Conservation (phyloP, 2,329 filamentous ascomycete genomes). For the Cladosporium austrohemisphaericum region DNA sequence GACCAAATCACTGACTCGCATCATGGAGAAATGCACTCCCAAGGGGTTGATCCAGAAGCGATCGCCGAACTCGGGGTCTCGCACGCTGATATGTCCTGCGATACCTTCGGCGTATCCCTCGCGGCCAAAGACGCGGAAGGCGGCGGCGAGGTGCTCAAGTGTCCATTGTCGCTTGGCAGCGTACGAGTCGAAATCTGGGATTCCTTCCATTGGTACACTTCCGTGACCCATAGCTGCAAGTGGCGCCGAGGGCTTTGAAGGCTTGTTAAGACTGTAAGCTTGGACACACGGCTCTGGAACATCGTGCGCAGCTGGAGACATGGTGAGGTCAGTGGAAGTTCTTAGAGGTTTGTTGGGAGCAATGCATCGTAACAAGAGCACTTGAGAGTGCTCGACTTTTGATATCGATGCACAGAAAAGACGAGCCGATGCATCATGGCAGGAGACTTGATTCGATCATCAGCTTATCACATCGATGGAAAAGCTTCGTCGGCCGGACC, state of each 20-base stretch:
- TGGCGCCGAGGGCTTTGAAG: not conserved
- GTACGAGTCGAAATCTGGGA: conserved; percentile 50
- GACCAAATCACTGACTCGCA: conserved; percentile 59
- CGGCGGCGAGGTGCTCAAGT: conserved; percentile 57
- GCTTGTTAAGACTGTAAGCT: not conserved
- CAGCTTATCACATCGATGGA: no score
- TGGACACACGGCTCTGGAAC: not conserved
- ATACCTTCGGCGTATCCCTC: conserved; percentile 62
- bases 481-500: no score
- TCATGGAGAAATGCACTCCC: conserved; percentile 78
- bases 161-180: conserved; percentile 57
- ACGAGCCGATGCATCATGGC: no score
- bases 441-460: no score
- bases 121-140: conserved; percentile 60
- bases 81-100: conserved; percentile 60
- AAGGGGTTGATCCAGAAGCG: conserved; percentile 50
- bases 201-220: conserved; percentile 41
- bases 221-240: conserved; percentile 31
- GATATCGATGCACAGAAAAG: no score
- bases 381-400: no score
- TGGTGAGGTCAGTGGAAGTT: no score
- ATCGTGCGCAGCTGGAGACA: not conserved
- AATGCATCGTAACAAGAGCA: no score
- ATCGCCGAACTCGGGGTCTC: conserved; percentile 52
- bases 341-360: no score